Percentiles rank a stretch among this genome's conserved stretches.
Evolutionary conservation across 1,284 basidiomycete species (phyloP).

Genomic region (Mycocalia duriaeana): DNA sequence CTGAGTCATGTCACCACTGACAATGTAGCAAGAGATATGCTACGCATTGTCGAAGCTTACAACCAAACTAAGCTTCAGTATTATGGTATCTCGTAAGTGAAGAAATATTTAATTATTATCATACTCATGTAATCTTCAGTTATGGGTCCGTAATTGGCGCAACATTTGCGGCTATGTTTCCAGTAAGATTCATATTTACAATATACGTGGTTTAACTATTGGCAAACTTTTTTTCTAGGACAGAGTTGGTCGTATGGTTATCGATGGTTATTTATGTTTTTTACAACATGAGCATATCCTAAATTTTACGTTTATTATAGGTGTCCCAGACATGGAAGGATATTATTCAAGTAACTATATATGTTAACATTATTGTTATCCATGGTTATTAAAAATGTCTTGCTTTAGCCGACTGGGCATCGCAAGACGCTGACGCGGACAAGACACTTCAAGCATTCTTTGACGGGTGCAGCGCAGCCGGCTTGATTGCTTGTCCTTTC

Average conservation of each 20-base stretch:
- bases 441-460: constrained; percentile 31
- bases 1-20: constrained; percentile 38
- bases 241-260: constrained; percentile 32
- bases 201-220: not conserved
- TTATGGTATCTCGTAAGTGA: constrained; percentile 47
- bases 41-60: constrained; percentile 39
- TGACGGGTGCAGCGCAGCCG: constrained; percentile 31
- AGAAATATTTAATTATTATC: not conserved
- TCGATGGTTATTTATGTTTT: constrained; percentile 33
- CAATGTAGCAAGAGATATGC: constrained; percentile 45
- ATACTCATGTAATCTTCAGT: constrained; percentile 15
- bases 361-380: not conserved
- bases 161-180: constrained; percentile 44
- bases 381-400: not conserved
- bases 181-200: constrained; percentile 24
- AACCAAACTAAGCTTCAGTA: constrained; percentile 43
- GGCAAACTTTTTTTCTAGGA: constrained; percentile 23
- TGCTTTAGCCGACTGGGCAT: constrained; percentile 20
- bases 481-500: constrained; percentile 25
- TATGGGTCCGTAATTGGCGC: constrained; percentile 44
- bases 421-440: constrained; percentile 23
- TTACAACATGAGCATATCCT: constrained; percentile 17
- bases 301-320: constrained; percentile 30
- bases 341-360: constrained; percentile 3
- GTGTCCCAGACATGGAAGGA: constrained; percentile 30